Percentiles rank a stretch among this genome's conserved stretches.
Conservation (phyloP, 441 rosid species). For the Corymbia calophylla region DNA sequence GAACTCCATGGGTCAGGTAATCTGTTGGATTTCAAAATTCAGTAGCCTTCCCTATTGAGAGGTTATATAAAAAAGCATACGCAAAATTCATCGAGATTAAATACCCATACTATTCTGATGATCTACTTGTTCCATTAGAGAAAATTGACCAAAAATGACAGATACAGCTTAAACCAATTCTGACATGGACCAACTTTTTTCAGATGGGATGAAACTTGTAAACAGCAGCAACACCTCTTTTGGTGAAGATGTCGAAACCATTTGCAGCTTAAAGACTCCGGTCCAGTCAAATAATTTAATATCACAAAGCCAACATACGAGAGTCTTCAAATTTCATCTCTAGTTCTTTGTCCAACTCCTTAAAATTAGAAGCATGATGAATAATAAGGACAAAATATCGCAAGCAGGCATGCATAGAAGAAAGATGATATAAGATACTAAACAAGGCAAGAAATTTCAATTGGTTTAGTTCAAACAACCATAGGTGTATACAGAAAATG, state of each 20-base stretch:
- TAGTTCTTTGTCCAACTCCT: not conserved
- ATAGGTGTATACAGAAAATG: not conserved
- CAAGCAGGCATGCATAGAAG: not conserved
- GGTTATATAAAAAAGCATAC: not conserved
- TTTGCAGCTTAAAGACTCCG: not conserved
- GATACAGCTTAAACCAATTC: not conserved
- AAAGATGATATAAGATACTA: not conserved
- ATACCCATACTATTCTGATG: not conserved
- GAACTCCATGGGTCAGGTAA: not conserved
- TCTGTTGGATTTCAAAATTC: not conserved
- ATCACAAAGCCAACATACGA: not conserved
- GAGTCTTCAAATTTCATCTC: not conserved
- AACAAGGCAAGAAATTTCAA: not conserved
- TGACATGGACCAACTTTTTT: not conserved
- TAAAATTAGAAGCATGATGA: not conserved
- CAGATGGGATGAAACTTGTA: not conserved
- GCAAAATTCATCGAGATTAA: not conserved
- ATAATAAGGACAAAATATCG: not conserved
- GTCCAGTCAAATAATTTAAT: not conserved
- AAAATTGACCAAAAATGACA: not conserved
- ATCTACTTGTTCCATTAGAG: not conserved
- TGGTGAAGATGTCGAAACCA: not conserved
- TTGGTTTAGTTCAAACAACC: not conserved
- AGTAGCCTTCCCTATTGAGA: not conserved
- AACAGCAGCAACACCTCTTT: not conserved